Percentiles rank a stretch among this genome's conserved stretches.
Conservation (phyloP, 1,139 yeast genomes). For the Taphrina flavorubra region DNA sequence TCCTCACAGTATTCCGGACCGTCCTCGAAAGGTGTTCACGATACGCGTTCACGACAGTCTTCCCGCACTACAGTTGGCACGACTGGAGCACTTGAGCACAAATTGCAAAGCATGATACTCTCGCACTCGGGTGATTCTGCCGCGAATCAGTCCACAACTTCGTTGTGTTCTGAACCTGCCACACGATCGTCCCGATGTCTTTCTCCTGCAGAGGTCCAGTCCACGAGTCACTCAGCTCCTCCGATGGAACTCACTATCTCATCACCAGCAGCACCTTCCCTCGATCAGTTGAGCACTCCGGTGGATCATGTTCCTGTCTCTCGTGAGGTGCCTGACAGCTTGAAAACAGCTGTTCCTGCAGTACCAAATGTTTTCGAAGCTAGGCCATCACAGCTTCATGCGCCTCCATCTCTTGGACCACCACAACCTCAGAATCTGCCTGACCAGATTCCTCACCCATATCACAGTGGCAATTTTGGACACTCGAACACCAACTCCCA, state of each 20-base stretch:
- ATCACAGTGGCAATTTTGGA: background rate
- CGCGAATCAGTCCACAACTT: conserved; percentile 8
- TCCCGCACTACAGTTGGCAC: conserved; percentile 23
- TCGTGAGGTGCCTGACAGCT: background rate
- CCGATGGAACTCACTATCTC: conserved; percentile 5
- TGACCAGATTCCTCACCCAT: conserved; percentile 14
- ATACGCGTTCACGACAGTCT: conserved; percentile 17
- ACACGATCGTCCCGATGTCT: conserved; percentile 1
- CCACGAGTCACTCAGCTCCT: conserved; percentile 18
- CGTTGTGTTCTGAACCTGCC: conserved; percentile 6
- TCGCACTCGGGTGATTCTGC: background rate
- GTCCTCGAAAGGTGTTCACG: conserved; percentile 8
- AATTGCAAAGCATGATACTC: conserved; percentile 19
- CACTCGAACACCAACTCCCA: background rate
- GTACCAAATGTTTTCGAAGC: conserved; percentile 7
- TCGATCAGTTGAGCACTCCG: background rate
- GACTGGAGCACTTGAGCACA: conserved; percentile 12
- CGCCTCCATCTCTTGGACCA: conserved; percentile 23
- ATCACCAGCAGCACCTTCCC: background rate
- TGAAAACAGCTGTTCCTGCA: conserved; percentile 4
- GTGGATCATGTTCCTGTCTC: background rate
- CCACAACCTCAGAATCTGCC: conserved; percentile 27
- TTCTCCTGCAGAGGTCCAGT: background rate
- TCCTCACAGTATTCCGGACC: conserved; percentile 14
- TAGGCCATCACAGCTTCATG: conserved; percentile 19